A percentile compares a stretch with the other conserved stretches of the same genome.
These are phyloP conservation scores for Volvariella volvacea DNA, from an alignment of 1,284 basidiomycete genomes.

Conservation along the genomic window DNA sequence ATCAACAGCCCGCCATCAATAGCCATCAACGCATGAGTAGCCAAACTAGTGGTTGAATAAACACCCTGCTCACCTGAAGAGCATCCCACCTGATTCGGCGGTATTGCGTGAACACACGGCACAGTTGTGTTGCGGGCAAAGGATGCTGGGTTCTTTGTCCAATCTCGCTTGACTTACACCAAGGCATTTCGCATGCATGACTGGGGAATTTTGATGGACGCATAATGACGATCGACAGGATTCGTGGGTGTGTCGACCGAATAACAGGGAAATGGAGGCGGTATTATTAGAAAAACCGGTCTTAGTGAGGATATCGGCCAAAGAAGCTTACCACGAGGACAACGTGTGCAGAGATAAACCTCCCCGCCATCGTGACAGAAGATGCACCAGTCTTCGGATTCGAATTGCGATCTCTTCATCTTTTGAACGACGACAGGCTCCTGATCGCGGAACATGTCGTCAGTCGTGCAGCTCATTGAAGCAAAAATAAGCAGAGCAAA, in stretches of 20 bases:
- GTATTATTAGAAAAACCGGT: background rate
- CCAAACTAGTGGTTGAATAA: background rate
- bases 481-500: slow-evolving; percentile 1
- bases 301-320: background rate
- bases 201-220: slow-evolving; percentile 20
- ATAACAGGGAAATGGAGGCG: background rate
- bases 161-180: slow-evolving; percentile 21
- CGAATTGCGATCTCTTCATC: slow-evolving; percentile 27
- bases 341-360: slow-evolving; percentile 37
- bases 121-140: slow-evolving; percentile 48
- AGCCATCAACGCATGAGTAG: background rate
- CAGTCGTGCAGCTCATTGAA: background rate
- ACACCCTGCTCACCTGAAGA: slow-evolving; percentile 33
- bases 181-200: slow-evolving; percentile 45
- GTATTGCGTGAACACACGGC: slow-evolving; percentile 33
- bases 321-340: slow-evolving; percentile 43
- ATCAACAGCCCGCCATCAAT: background rate
- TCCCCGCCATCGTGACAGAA: slow-evolving; percentile 54
- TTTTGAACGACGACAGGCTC: slow-evolving; percentile 13
- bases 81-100: slow-evolving; percentile 39
- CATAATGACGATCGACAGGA: background rate
- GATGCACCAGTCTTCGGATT: slow-evolving; percentile 50
- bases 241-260: background rate
- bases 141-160: slow-evolving; percentile 9
- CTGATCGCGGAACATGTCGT: background rate